Percentiles rank a stretch among this genome's conserved stretches.
Evolutionary conservation across 805 yeast species (phyloP).

Genomic region (Scheffersomyces amazonensis): DNA sequence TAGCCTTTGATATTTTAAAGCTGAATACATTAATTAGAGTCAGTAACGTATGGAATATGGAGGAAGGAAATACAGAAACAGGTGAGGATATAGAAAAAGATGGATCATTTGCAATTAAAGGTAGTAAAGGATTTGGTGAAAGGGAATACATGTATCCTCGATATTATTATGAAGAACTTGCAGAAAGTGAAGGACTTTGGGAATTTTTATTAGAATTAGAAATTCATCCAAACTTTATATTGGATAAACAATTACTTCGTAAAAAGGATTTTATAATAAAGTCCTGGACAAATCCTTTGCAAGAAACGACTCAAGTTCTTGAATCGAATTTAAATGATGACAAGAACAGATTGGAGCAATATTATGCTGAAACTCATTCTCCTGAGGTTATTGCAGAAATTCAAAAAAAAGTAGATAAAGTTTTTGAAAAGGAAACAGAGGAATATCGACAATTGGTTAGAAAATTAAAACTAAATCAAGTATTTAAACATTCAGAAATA

Average conservation of each 20-base stretch:
- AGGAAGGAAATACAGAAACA: no score
- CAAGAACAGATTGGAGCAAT: no score
- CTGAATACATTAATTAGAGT: conserved; percentile 24
- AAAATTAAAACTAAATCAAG: conserved; percentile 9
- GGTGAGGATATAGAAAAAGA: no score
- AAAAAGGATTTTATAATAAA: no score
- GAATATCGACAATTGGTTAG: neutral
- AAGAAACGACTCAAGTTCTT: no score
- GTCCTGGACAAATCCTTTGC: no score
- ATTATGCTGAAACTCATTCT: no score
- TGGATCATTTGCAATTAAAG: conserved; percentile 28
- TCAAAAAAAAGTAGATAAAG: no score
- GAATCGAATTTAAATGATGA: no score
- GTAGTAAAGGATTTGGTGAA: conserved; percentile 23
- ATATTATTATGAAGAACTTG: conserved; percentile 21
- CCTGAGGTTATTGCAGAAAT: no score
- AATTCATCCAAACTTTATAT: neutral
- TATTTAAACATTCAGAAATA: conserved; percentile 34
- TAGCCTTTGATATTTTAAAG: conserved; percentile 30
- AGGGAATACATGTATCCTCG: conserved; percentile 28
- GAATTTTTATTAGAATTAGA: conserved; percentile 18
- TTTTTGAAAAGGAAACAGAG: conserved; percentile 4
- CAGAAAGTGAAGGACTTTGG: conserved; percentile 32
- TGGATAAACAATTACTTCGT: no score
- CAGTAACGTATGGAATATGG: conserved; percentile 24